A percentile compares a stretch with the other conserved stretches of the same genome.
These are phyloP conservation scores for Thelephora terrestris DNA, from an alignment of 1,284 basidiomycete genomes.

Conservation along the genomic window DNA sequence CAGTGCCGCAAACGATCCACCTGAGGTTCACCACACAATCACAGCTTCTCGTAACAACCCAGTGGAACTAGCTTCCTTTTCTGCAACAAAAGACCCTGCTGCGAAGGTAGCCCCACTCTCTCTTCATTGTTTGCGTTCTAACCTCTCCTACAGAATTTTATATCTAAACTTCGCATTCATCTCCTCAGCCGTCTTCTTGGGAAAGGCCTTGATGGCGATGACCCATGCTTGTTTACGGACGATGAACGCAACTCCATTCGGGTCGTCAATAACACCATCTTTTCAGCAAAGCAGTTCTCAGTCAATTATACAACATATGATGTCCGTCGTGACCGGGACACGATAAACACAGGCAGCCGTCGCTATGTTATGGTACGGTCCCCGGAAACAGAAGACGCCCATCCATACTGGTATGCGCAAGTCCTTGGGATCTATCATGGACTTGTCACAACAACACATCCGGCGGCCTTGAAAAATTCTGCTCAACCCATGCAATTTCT, in stretches of 20 bases:
- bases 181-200: too few species aligned
- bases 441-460: slow-evolving; percentile 2
- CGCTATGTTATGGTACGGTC: slow-evolving; percentile 7
- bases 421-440: slow-evolving; percentile 8
- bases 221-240: slow-evolving; percentile 4
- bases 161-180: too few species aligned
- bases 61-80: slow-evolving; percentile 1
- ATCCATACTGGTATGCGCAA: slow-evolving; percentile 8
- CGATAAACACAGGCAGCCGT: slow-evolving; percentile 5
- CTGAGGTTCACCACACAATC: too few species aligned
- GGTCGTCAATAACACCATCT: slow-evolving; percentile 13
- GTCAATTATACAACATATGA: slow-evolving; percentile 18
- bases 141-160: not conserved
- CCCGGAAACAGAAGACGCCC: not conserved
- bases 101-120: slow-evolving; percentile 13
- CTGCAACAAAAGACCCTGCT: slow-evolving; percentile 13
- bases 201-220: too few species aligned
- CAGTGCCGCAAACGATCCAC: too few species aligned
- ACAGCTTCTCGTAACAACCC: too few species aligned
- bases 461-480: not conserved
- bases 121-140: not conserved
- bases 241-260: slow-evolving; percentile 14
- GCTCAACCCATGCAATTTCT: slow-evolving; percentile 7
- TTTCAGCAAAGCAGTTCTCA: slow-evolving; percentile 11
- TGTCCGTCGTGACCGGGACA: too few species aligned